These are phyloP conservation scores for Apocynum venetum DNA, from an alignment of 257 asterid species.

Conservation along the genomic window DNA sequence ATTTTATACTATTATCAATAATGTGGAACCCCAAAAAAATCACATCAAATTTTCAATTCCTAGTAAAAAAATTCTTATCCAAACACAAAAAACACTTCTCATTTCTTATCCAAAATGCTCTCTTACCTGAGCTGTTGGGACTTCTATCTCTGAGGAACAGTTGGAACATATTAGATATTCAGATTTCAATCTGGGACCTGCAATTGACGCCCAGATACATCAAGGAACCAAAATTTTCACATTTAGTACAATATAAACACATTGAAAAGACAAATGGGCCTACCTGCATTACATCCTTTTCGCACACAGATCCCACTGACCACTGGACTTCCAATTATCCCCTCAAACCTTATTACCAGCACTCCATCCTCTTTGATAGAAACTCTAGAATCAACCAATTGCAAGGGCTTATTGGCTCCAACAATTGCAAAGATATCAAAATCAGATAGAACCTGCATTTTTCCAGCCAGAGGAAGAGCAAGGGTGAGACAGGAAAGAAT, in stretches of 20 bases:
- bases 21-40: too few relatives aligned
- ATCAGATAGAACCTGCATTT: conserved; percentile 72
- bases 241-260: not conserved
- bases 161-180: conserved; percentile 57
- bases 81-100: too few relatives aligned
- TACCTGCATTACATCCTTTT: conserved; percentile 54
- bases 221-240: conserved; percentile 4
- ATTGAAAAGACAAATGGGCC: conserved; percentile 12
- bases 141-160: conserved; percentile 61
- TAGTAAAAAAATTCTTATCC: too few relatives aligned
- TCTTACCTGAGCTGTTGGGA: conserved; percentile 76
- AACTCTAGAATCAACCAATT: conserved; percentile 63
- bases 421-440: conserved; percentile 87
- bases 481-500: not conserved
- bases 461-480: not conserved
- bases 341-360: conserved; percentile 70
- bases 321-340: conserved; percentile 69
- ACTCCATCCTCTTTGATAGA: conserved; percentile 58
- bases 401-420: conserved; percentile 91
- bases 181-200: conserved; percentile 41
- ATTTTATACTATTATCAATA: too few relatives aligned
- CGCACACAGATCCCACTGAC: conserved; percentile 91
- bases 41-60: too few relatives aligned
- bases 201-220: conserved; percentile 17
- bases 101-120: not conserved